These are phyloP conservation scores for Cytospora piceicola DNA, from an alignment of 2,329 filamentous ascomycete genomes.

Conservation along the genomic window DNA sequence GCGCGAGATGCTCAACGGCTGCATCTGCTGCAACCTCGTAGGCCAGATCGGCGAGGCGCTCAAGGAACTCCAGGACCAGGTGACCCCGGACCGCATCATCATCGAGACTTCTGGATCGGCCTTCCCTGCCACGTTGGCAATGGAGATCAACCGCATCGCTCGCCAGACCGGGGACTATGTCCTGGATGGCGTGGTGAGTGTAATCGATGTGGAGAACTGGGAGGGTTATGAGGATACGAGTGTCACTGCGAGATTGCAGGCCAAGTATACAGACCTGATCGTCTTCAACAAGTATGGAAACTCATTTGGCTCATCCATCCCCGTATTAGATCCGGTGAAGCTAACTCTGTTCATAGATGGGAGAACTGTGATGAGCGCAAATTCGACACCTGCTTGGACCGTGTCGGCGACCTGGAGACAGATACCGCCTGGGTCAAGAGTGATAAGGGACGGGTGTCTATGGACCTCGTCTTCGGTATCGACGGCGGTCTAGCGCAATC, in stretches of 20 bases:
- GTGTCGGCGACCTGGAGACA: slow-evolving; percentile 78
- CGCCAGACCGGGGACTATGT: slow-evolving; percentile 71
- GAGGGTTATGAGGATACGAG: slow-evolving; percentile 88
- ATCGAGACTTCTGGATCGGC: slow-evolving; percentile 92
- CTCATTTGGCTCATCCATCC: not conserved
- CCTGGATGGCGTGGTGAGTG: slow-evolving; percentile 85
- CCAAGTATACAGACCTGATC: slow-evolving; percentile 85
- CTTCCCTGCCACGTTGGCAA: slow-evolving; percentile 84
- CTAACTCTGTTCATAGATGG: slow-evolving; percentile 51
- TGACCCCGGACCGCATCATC: slow-evolving; percentile 79
- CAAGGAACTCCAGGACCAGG: slow-evolving; percentile 64
- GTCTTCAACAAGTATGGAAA: slow-evolving; percentile 78
- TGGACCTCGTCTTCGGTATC: slow-evolving; percentile 82
- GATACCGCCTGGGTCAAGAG: slow-evolving; percentile 86
- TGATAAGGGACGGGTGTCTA: slow-evolving; percentile 75
- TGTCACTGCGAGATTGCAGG: slow-evolving; percentile 87
- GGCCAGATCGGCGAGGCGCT: slow-evolving; percentile 86
- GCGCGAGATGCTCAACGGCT: slow-evolving; percentile 91
- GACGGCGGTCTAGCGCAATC: slow-evolving; percentile 75
- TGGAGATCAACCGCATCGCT: slow-evolving; percentile 83
- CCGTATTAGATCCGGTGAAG: no score
- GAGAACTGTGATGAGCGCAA: slow-evolving; percentile 73
- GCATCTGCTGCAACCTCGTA: slow-evolving; percentile 98
- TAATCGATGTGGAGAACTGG: slow-evolving; percentile 96
- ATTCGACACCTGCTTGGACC: slow-evolving; percentile 78